These are phyloP conservation scores for Cnidoscolus chayamansa DNA, from an alignment of 441 rosid species.

Conservation along the genomic window DNA sequence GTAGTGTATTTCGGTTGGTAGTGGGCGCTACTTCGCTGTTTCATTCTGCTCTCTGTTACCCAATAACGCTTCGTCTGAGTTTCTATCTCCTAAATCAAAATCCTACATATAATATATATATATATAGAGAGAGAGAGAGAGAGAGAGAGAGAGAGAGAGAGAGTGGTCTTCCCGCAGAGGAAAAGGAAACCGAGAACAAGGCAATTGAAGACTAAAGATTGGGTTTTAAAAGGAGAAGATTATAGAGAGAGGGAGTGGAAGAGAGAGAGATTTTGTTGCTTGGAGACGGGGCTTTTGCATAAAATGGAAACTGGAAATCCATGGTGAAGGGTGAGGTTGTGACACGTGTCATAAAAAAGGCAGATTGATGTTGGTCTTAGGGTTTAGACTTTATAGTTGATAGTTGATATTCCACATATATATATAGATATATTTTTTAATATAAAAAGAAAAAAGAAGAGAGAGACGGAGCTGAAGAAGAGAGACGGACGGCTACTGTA, in stretches of 20 bases:
- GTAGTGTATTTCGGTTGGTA: not conserved
- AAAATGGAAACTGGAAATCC: conserved; percentile 19
- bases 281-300: conserved; percentile 20
- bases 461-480: no score
- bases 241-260: not conserved
- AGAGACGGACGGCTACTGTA: no score
- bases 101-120: not conserved
- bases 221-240: not conserved
- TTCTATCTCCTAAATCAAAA: not conserved
- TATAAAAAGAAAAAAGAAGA: no score
- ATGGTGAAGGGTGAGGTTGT: not conserved
- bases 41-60: not conserved
- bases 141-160: no score
- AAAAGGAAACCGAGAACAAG: not conserved
- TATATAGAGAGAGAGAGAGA: not conserved
- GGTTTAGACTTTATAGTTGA: conserved; percentile 21
- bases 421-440: no score
- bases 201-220: not conserved
- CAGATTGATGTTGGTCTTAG: conserved; percentile 20
- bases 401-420: no score
- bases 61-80: not conserved
- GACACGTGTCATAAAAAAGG: conserved; percentile 36
- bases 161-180: not conserved
- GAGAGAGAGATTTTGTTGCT: conserved; percentile 7
- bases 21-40: conserved; percentile 4